Conservation (phyloP, 2,329 filamentous ascomycete genomes). For the Penicillium nordicum region DNA sequence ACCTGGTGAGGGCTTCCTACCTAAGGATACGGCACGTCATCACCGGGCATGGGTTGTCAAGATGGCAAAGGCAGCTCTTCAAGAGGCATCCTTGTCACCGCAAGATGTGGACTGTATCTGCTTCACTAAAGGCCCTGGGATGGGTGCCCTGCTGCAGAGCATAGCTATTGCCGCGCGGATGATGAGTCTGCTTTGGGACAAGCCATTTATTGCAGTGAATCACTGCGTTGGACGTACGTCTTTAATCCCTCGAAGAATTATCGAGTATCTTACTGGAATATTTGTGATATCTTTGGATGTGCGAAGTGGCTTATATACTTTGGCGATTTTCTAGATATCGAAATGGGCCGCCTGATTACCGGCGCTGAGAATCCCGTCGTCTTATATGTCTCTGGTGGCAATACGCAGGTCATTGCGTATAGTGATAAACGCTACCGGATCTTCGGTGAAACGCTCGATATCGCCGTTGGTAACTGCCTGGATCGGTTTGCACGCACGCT, state of each 20-base stretch:
- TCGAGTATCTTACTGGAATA: background rate
- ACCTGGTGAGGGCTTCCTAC: slow-evolving; percentile 84
- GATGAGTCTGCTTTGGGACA: background rate
- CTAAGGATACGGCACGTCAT: slow-evolving; percentile 91
- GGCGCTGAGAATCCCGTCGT: slow-evolving; percentile 88
- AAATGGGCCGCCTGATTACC: slow-evolving; percentile 95
- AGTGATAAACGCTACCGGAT: slow-evolving; percentile 55
- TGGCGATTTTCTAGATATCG: slow-evolving; percentile 61
- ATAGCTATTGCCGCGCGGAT: slow-evolving; percentile 77
- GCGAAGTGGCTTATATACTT: background rate
- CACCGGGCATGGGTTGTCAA: slow-evolving; percentile 74
- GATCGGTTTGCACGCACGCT: slow-evolving; percentile 80
- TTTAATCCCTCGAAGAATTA: background rate
- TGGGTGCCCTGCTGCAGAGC: slow-evolving; percentile 87
- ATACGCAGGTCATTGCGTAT: slow-evolving; percentile 57
- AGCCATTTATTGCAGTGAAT: background rate
- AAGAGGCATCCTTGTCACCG: slow-evolving; percentile 59
- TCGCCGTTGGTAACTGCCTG: slow-evolving; percentile 94
- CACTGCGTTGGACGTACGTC: background rate
- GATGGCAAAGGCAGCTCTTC: slow-evolving; percentile 73
- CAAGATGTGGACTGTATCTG: slow-evolving; percentile 82
- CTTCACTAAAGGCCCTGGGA: slow-evolving; percentile 92
- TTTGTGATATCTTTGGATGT: slow-evolving; percentile 40
- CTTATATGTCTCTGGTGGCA: slow-evolving; percentile 58
- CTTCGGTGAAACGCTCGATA: slow-evolving; percentile 95